Conservation (phyloP, 768 basidiomycete genomes). For the Saitozyma sp. region DNA sequence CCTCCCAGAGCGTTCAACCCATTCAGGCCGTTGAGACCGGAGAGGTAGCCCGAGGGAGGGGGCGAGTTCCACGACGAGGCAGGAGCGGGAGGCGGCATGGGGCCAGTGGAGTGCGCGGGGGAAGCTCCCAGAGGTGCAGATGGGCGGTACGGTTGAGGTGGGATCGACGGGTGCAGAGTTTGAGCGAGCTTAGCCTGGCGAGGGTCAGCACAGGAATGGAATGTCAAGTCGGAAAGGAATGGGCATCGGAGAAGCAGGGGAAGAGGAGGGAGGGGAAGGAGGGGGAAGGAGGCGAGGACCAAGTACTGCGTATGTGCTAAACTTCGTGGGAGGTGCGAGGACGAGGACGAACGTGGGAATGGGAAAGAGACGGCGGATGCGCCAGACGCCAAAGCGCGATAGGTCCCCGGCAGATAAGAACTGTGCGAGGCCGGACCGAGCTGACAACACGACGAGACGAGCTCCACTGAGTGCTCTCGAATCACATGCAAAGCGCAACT, state of each 20-base stretch:
- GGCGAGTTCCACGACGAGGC: slow-evolving; percentile 47
- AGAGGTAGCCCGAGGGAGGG: slow-evolving; percentile 1
- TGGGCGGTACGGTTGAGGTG: slow-evolving; percentile 24
- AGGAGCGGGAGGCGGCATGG: slow-evolving; percentile 43
- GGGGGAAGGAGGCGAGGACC: background rate
- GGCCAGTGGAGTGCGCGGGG: slow-evolving; percentile 18
- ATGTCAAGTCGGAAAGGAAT: too few relatives aligned
- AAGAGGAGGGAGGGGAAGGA: too few relatives aligned
- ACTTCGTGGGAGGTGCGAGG: too few relatives aligned
- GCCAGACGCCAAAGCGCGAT: too few relatives aligned
- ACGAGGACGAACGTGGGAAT: too few relatives aligned
- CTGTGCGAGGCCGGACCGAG: background rate
- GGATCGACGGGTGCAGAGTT: slow-evolving; percentile 24
- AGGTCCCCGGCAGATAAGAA: background rate
- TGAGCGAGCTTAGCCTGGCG: slow-evolving; percentile 40
- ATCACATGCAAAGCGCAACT: too few relatives aligned
- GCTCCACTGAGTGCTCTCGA: too few relatives aligned
- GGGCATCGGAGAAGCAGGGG: too few relatives aligned
- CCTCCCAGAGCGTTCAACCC: too few relatives aligned
- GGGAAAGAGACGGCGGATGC: background rate
- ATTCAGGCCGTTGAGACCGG: too few relatives aligned
- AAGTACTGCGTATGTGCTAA: background rate
- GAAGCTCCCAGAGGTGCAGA: slow-evolving; percentile 39
- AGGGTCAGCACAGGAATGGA: too few relatives aligned
- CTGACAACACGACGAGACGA: background rate